Base-by-base conservation (phyloP, 2,329 filamentous ascomycete species). In the Fusarium floridanum region DNA sequence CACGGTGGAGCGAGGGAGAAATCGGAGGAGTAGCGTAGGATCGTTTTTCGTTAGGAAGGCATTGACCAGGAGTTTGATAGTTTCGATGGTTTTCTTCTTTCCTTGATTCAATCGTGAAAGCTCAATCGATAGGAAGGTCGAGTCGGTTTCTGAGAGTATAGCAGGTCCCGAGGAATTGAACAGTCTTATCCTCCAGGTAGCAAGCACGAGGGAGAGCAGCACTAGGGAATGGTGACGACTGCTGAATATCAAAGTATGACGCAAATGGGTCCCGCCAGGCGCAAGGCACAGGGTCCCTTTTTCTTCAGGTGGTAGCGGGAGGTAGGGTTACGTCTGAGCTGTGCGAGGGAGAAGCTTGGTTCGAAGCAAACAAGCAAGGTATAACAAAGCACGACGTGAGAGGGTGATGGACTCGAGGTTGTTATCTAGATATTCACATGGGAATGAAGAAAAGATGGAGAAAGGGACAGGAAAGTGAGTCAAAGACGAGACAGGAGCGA, bases 211-310 rank as follows among this genome's bases (percentile, higher is more conserved):
- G 39, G 61, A 61, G 69, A 75, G 66, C 45, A 64, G 60, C 41
- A 66, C 45, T 37, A 56, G 71, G 70, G 70, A 65, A 64, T 62
- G 66, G 67, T 43, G 63, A 20, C 50, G 56, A 50, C 22, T 37
- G 59, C 63, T 63, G 62, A 55, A 70, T 65, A 72, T 67, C 71
- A 48, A 66, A 68, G 68, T 78, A 78, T 78, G 76, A 78, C 76
- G 76, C 74, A 77, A 67, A 77, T 73, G 67, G 70, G 60, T 63
- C 70, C 37, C 72, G 76, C 74, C 61, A 73, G 66, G 64, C 66
- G 63, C 70, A 76, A 77, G 76, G 70, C 74, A 77, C 75, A 77
- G 65, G 66, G 73, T 73, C 73, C 69, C 73, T 75, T 76, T 68
- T 68, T 71, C 64, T 70, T 67, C 53, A 64, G 45, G 62, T 71